Evolutionary conservation across 179 eudicot species (phyloP).

Genomic region (Pouteria campechiana): DNA sequence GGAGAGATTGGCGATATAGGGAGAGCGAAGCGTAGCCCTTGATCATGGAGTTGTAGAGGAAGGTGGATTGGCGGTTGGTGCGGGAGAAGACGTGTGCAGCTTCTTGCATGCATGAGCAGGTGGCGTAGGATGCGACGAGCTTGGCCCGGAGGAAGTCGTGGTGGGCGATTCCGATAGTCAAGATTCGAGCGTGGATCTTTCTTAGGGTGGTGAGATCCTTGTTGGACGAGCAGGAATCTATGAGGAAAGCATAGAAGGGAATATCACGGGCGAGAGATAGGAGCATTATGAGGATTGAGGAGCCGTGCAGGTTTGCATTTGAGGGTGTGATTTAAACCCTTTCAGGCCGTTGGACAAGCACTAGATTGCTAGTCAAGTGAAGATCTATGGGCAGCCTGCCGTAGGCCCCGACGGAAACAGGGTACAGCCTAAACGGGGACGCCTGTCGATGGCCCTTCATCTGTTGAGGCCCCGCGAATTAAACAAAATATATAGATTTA

Average conservation of each 20-base stretch:
- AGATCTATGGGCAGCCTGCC: too few relatives aligned
- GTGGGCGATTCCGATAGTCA: conserved; percentile 23
- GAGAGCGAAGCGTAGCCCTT: conserved; percentile 27
- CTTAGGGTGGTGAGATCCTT: conserved; percentile 24
- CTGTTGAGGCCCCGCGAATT: too few relatives aligned
- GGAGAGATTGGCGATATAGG: conserved; percentile 21
- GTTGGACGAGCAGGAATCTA: conserved; percentile 22
- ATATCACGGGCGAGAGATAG: conserved; percentile 3
- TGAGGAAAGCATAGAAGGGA: conserved; percentile 13
- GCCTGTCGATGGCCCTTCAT: too few relatives aligned
- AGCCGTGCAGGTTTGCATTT: background rate
- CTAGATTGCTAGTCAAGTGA: too few relatives aligned
- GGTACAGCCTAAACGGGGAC: too few relatives aligned
- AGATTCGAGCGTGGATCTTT: conserved; percentile 20
- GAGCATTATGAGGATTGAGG: conserved; percentile 3
- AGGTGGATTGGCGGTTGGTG: conserved; percentile 34
- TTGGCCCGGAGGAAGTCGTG: conserved; percentile 42
- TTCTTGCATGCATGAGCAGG: conserved; percentile 26
- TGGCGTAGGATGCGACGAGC: conserved; percentile 32
- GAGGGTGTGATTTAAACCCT: background rate
- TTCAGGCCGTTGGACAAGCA: too few relatives aligned
- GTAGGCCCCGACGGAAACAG: too few relatives aligned
- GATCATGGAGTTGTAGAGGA: conserved; percentile 44
- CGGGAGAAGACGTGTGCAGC: conserved; percentile 30
- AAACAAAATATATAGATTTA: too few relatives aligned